phyloP scores from a whole-genome alignment of 176 grass and related monocot genomes.

The Puccinellia tenuiflora region DNA sequence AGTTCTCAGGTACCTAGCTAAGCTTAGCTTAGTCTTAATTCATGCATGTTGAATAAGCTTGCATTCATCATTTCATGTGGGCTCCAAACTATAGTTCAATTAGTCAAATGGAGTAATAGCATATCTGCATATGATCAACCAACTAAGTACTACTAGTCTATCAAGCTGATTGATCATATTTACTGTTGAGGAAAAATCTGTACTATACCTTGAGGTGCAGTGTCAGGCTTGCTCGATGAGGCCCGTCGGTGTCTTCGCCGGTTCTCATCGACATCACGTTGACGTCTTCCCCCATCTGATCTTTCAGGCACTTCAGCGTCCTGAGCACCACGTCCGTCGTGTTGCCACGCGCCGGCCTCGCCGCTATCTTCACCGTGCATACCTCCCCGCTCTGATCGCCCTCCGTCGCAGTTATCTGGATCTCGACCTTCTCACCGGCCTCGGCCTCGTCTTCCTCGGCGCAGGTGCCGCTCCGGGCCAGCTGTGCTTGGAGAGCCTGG shows the following conservation, averaged over 20 bases:
- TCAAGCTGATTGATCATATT: too few species aligned
- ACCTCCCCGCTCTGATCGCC: neutral
- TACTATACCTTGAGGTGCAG: neutral
- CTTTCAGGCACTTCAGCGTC: constrained; percentile 50
- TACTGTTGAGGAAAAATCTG: neutral
- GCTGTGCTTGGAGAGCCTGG: constrained; percentile 39
- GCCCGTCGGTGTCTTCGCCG: neutral
- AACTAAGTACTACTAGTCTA: too few species aligned
- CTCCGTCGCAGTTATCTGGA: constrained; percentile 28
- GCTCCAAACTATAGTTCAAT: too few species aligned
- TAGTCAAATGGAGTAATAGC: too few species aligned
- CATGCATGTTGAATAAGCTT: too few species aligned
- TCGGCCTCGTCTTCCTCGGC: neutral
- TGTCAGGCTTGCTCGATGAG: neutral
- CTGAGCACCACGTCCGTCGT: constrained; percentile 42
- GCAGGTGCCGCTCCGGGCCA: neutral
- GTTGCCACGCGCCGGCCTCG: constrained; percentile 21
- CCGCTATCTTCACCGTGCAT: constrained; percentile 38
- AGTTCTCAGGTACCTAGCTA: neutral
- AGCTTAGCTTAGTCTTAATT: neutral
- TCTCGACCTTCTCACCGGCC: constrained; percentile 3
- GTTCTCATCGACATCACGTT: constrained; percentile 50
- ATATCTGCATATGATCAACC: too few species aligned
- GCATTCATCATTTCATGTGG: too few species aligned
- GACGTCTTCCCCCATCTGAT: constrained; percentile 27